Evolutionary conservation across 306 rosid species (phyloP).

Genomic region (Sicyos edulis): DNA sequence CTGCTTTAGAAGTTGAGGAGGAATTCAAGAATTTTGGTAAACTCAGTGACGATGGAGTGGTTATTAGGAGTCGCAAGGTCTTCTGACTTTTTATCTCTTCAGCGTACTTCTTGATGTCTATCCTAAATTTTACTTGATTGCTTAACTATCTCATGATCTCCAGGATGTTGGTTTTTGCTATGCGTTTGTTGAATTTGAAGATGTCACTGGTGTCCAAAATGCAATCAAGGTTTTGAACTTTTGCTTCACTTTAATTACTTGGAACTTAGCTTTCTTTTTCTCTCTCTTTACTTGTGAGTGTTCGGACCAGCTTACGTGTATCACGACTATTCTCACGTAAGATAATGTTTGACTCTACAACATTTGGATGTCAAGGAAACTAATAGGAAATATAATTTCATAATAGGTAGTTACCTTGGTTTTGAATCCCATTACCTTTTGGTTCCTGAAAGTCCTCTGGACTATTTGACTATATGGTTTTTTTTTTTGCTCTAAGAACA

Average conservation of each 20-base stretch:
- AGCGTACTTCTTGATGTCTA: neutral
- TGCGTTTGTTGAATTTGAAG: conserved; percentile 94
- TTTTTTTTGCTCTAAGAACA: neutral
- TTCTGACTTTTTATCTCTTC: conserved; percentile 20
- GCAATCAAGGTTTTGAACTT: conserved; percentile 65
- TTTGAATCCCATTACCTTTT: too few relatives aligned
- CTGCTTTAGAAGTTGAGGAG: conserved; percentile 76
- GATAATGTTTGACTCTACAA: too few relatives aligned
- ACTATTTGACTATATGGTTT: neutral
- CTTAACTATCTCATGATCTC: conserved; percentile 25
- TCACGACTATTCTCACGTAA: too few relatives aligned
- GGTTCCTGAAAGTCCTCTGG: too few relatives aligned
- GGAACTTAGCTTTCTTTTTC: neutral
- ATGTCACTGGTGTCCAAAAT: conserved; percentile 70
- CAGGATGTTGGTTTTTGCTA: conserved; percentile 99
- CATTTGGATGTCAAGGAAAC: too few relatives aligned
- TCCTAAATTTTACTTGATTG: conserved; percentile 7
- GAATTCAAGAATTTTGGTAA: conserved; percentile 74
- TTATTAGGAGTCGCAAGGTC: conserved; percentile 93
- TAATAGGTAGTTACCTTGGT: too few relatives aligned
- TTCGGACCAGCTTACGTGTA: too few relatives aligned
- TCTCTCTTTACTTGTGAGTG: neutral
- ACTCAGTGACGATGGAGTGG: conserved; percentile 76
- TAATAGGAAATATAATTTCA: too few relatives aligned
- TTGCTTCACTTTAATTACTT: neutral